Base-by-base conservation (phyloP, 768 basidiomycete species). In the Termitomyces bulborhizus region DNA sequence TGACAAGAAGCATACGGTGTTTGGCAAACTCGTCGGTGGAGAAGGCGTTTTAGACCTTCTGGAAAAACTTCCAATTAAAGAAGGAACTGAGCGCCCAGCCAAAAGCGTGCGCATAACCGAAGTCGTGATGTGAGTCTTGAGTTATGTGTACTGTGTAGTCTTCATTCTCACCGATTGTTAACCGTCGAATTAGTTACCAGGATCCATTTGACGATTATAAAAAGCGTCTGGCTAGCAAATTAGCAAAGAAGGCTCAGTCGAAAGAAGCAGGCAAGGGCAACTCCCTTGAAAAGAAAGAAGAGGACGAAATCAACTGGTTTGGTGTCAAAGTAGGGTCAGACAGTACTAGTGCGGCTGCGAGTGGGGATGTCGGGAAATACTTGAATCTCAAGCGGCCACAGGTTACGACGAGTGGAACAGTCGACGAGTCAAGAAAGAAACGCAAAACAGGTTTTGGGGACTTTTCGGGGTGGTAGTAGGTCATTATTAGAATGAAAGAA, bases 201-300 rank as follows among this genome's bases (percentile, higher is more conserved):
- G 95, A 99, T 69, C 97, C 97, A 0, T 98, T 97, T 64, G 90
- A 96, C 51, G 88, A 88, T 39, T 98, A 97, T 71, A 93, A 95
- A 66, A 78, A 76, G 24, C 85, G 93, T 13, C 80, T 93, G 7
- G 81, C 82, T 34, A 93, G 88, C 64, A 90, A 88, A 61, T 78
- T 91, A 9, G 85, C 88, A 45, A 82, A 75, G 58, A 72, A 72
- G 55, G 73, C 74, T 1, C 75, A 78, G 54, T 71, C 76, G 1
- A 72, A 57, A 27, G 58, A 75, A 68, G 64, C 43, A 69, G 18
- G 57, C 66, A 42, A 45, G 13, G 64, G 68, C 56, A 70, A 63
- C 63, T 59, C 41, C 51, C 58, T 60, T 42, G 75, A 82, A 43
- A 81, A 83, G 63, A 83, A 82, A 62, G 77, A 81, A 46, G 81